These are phyloP conservation scores for Dactylellina parvicollis DNA, from an alignment of 2,329 filamentous ascomycete genomes.

Conservation along the genomic window DNA sequence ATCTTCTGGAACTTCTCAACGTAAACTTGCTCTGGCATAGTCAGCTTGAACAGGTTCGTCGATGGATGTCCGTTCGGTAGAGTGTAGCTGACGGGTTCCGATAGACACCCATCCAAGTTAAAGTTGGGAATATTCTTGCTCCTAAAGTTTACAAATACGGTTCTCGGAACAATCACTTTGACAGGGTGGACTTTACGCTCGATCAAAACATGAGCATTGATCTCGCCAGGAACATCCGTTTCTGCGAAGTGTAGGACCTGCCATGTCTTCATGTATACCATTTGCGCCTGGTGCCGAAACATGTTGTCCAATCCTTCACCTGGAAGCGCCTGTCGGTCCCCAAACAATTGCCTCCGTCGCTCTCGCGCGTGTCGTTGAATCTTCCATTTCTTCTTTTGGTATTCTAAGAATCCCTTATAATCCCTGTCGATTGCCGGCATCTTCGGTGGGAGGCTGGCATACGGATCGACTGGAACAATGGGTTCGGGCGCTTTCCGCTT, in stretches of 20 bases:
- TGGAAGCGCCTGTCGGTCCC: conserved; percentile 75
- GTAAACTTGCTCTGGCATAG: conserved; percentile 87
- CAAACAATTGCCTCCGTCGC: conserved; percentile 88
- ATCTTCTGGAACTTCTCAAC: conserved; percentile 80
- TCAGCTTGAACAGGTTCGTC: conserved; percentile 91
- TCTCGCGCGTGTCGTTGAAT: conserved; percentile 90
- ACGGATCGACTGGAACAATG: conserved; percentile 76
- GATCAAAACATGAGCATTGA: conserved; percentile 89
- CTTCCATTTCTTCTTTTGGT: conserved; percentile 99
- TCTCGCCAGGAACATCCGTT: conserved; percentile 84
- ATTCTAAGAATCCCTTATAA: conserved; percentile 86
- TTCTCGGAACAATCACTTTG: conserved; percentile 87
- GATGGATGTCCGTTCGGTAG: conserved; percentile 95
- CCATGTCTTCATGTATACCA: conserved; percentile 92
- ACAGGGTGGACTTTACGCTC: conserved; percentile 89
- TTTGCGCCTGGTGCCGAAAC: conserved; percentile 91
- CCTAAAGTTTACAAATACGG: conserved; percentile 92
- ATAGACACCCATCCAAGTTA: conserved; percentile 82
- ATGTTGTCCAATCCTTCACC: conserved; percentile 73
- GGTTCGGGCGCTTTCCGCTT: conserved; percentile 80
- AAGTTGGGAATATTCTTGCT: conserved; percentile 87
- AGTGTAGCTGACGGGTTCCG: conserved; percentile 92
- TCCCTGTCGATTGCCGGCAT: conserved; percentile 88
- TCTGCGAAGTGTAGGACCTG: conserved; percentile 87
- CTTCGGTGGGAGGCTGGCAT: conserved; percentile 78